Evolutionary conservation across 108 stramenopile genomes (phyloP).

Genomic region (Parmales sp.): DNA sequence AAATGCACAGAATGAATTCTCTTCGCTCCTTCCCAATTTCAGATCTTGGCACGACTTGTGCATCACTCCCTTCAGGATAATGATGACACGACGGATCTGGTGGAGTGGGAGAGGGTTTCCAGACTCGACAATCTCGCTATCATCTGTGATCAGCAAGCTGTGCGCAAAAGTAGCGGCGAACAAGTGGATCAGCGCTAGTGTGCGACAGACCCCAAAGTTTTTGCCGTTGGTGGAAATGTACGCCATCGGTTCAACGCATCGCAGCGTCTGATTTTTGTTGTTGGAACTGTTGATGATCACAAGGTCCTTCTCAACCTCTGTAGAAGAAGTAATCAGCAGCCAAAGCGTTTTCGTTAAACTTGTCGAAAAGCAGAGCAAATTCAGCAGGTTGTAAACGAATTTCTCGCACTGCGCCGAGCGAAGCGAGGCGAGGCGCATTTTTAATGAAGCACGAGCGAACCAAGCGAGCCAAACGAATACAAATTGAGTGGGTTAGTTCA

Average conservation of each 20-base stretch:
- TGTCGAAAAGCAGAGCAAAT: conserved; percentile 67
- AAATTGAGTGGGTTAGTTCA: no score
- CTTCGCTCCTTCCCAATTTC: neutral
- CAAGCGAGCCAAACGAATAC: no score
- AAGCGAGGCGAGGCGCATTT: no score
- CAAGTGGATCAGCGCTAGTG: conserved; percentile 5
- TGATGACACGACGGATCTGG: conserved; percentile 61
- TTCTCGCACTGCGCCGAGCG: no score
- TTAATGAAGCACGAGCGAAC: no score
- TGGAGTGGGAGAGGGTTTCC: conserved; percentile 63
- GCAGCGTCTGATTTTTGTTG: conserved; percentile 24
- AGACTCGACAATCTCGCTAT: conserved; percentile 73
- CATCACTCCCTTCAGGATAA: conserved; percentile 59
- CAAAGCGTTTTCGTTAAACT: conserved; percentile 41
- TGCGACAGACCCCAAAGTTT: conserved; percentile 41
- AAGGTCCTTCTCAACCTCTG: conserved; percentile 31
- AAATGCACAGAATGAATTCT: conserved; percentile 47
- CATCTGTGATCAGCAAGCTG: conserved; percentile 70
- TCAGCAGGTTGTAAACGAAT: conserved; percentile 47
- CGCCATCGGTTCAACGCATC: conserved; percentile 13
- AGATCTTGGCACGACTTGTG: conserved; percentile 48
- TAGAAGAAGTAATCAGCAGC: conserved; percentile 55
- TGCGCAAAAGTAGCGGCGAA: conserved; percentile 8
- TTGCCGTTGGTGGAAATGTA: neutral
- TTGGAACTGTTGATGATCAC: conserved; percentile 29